phyloP scores from a whole-genome alignment of 2,329 filamentous ascomycete genomes.

The Colletotrichum noveboracense region DNA sequence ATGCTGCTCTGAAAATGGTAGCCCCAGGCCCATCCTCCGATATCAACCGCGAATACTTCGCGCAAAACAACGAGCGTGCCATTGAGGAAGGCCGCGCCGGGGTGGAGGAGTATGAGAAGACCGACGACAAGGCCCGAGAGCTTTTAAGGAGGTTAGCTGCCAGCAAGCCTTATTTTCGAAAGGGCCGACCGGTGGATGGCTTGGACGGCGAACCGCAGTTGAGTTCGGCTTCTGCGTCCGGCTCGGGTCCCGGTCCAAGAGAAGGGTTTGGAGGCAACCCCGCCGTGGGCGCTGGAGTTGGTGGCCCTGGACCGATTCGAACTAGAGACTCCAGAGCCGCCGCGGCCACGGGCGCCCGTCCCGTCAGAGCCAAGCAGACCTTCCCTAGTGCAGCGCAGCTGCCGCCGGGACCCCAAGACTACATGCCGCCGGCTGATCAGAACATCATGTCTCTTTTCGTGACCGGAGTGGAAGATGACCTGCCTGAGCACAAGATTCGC shows the following conservation, averaged over 20 bases:
- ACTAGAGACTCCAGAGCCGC: constrained; percentile 70
- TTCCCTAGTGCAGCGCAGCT: constrained; percentile 76
- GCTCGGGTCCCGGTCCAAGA: background rate
- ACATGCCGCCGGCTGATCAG: constrained; percentile 79
- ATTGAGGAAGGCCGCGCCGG: constrained; percentile 90
- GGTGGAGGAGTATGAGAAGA: constrained; percentile 92
- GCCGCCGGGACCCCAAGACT: constrained; percentile 84
- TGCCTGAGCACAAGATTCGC: constrained; percentile 90
- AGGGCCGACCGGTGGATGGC: constrained; percentile 77
- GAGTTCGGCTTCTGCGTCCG: constrained; percentile 37
- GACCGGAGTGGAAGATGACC: constrained; percentile 93
- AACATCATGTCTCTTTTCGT: constrained; percentile 94
- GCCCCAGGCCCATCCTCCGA: constrained; percentile 90
- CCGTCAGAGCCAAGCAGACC: constrained; percentile 55
- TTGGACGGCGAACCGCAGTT: constrained; percentile 29
- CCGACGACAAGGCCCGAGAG: constrained; percentile 94
- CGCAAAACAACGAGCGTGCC: constrained; percentile 94
- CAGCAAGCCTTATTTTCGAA: constrained; percentile 95
- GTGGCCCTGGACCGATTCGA: constrained; percentile 78
- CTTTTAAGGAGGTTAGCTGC: constrained; percentile 83
- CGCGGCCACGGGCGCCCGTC: constrained; percentile 51
- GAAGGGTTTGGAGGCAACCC: constrained; percentile 44
- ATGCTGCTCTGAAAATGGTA: constrained; percentile 97
- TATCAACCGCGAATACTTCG: constrained; percentile 97
- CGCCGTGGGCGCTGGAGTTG: constrained; percentile 60